Conservation (phyloP, 768 basidiomycete species). For the Phaffia australis region DNA sequence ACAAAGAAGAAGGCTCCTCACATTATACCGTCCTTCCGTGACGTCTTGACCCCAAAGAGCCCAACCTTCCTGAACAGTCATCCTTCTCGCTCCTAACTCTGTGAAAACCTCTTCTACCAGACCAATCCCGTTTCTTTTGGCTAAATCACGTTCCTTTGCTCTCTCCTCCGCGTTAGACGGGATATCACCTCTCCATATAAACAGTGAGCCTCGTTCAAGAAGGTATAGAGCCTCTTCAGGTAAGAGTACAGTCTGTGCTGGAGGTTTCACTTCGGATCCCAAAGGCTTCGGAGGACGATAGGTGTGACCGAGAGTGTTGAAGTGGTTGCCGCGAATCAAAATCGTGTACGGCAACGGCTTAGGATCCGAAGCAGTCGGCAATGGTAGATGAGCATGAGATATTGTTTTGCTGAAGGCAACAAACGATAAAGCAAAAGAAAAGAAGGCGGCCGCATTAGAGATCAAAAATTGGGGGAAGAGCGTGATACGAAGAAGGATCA, state of each 20-base stretch:
- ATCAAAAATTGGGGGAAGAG: constrained; percentile 52
- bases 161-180: constrained; percentile 20
- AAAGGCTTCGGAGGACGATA: constrained; percentile 42
- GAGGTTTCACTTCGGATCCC: constrained; percentile 28
- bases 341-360: constrained; percentile 31
- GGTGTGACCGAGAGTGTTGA: constrained; percentile 70
- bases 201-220: constrained; percentile 75
- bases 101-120: constrained; percentile 27
- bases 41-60: constrained; percentile 33
- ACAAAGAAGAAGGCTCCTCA: constrained; percentile 34
- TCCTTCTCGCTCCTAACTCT: constrained; percentile 27
- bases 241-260: constrained; percentile 45
- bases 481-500: constrained; percentile 43
- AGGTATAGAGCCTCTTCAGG: constrained; percentile 94
- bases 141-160: constrained; percentile 4
- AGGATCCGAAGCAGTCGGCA: constrained; percentile 20
- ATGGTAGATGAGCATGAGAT: constrained; percentile 34
- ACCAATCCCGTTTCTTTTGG: background rate
- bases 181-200: constrained; percentile 59
- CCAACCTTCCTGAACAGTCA: constrained; percentile 24
- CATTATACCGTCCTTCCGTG: constrained; percentile 57
- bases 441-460: background rate
- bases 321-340: constrained; percentile 60
- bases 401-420: constrained; percentile 34
- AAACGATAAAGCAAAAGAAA: background rate